A percentile compares a stretch with the other conserved stretches of the same genome.
phyloP scores from a whole-genome alignment of 768 basidiomycete species.

The Artomyces pyxidatus region DNA sequence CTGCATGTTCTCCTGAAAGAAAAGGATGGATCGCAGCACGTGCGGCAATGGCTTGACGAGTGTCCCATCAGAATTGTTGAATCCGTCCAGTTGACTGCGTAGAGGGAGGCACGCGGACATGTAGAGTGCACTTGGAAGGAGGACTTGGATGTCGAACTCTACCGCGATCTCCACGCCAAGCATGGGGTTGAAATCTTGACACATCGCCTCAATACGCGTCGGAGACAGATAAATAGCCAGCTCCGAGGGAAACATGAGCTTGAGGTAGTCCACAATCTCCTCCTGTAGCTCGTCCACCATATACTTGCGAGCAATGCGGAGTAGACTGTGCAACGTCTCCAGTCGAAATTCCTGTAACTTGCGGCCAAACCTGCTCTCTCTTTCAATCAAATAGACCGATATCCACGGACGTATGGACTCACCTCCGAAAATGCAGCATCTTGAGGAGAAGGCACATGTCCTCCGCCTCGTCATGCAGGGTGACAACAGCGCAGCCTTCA shows the following conservation, averaged over 20 bases:
- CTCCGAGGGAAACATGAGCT: neutral
- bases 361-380: neutral
- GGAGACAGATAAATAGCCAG: neutral
- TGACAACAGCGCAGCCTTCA: neutral
- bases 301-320: neutral
- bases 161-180: neutral
- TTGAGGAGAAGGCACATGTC: neutral
- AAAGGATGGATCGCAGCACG: neutral
- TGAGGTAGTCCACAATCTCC: neutral
- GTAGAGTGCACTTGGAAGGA: neutral
- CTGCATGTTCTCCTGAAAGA: neutral
- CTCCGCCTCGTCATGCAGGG: neutral
- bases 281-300: neutral
- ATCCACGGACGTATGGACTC: neutral
- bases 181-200: neutral
- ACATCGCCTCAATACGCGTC: neutral
- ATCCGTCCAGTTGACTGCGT: neutral
- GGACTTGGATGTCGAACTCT: neutral
- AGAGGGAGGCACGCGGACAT: neutral
- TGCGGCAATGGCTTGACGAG: neutral
- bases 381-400: neutral
- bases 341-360: neutral
- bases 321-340: neutral
- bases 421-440: neutral
- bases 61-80: no score